These are phyloP conservation scores for Coleophoma cylindrospora DNA, from an alignment of 2,329 filamentous ascomycete genomes.

Conservation along the genomic window DNA sequence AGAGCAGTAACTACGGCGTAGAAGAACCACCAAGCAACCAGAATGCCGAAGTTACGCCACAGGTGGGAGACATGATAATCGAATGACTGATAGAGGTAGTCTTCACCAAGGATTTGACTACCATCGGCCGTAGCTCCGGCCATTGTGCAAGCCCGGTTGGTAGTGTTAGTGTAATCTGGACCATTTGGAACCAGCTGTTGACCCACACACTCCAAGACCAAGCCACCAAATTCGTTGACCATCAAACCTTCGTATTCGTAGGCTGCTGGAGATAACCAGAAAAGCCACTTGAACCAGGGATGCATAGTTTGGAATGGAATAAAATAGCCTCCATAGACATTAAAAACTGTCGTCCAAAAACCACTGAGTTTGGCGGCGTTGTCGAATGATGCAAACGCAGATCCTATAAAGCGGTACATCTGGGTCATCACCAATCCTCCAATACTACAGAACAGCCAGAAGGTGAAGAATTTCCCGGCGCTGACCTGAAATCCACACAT, in stretches of 20 bases:
- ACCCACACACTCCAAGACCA: slow-evolving; percentile 40
- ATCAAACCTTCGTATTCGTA: slow-evolving; percentile 60
- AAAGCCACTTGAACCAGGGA: slow-evolving; percentile 46
- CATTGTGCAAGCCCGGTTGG: slow-evolving; percentile 55
- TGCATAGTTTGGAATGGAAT: slow-evolving; percentile 46
- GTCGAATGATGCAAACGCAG: slow-evolving; percentile 38
- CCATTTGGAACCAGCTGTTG: slow-evolving; percentile 43
- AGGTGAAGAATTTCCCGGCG: slow-evolving; percentile 56
- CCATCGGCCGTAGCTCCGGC: slow-evolving; percentile 50
- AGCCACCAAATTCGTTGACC: slow-evolving; percentile 61
- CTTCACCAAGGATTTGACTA: slow-evolving; percentile 44
- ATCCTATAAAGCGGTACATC: not conserved
- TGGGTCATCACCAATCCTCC: slow-evolving; percentile 47
- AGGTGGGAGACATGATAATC: slow-evolving; percentile 51
- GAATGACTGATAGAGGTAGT: slow-evolving; percentile 50
- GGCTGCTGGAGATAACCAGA: slow-evolving; percentile 52
- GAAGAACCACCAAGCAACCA: slow-evolving; percentile 43
- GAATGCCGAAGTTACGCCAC: slow-evolving; percentile 54
- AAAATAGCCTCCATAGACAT: slow-evolving; percentile 37
- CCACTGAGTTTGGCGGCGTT: slow-evolving; percentile 29
- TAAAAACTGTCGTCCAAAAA: slow-evolving; percentile 35
- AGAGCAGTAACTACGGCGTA: slow-evolving; percentile 38
- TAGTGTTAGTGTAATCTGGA: slow-evolving; percentile 29
- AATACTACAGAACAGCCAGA: slow-evolving; percentile 65
- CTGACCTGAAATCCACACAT: slow-evolving; percentile 49